Conservation (phyloP, 1,284 basidiomycete genomes). For the Boletus coffeatus region DNA sequence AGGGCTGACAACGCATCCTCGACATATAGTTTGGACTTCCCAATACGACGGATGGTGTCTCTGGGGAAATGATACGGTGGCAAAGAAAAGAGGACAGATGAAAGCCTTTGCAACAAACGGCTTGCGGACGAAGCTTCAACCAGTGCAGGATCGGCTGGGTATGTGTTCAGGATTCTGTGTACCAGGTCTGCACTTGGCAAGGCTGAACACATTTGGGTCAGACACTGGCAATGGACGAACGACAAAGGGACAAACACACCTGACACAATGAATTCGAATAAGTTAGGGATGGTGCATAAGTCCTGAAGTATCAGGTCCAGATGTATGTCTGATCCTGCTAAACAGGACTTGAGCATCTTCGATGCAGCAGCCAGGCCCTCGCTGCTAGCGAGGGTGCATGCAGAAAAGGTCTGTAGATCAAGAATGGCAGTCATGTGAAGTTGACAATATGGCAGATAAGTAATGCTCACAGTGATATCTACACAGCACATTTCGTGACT, state of each 20-base stretch:
- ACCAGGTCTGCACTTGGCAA: conserved; percentile 14
- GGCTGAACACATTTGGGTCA: conserved; percentile 13
- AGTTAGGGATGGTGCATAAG: conserved; percentile 20
- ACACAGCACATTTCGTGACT: no score
- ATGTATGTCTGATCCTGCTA: conserved; percentile 19
- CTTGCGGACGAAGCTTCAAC: conserved; percentile 12
- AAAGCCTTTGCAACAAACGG: conserved; percentile 17
- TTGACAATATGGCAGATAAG: background rate
- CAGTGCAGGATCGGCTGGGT: conserved; percentile 17
- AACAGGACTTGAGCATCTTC: conserved; percentile 24
- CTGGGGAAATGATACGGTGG: conserved; percentile 14
- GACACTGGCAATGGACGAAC: background rate
- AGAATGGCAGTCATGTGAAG: conserved; percentile 11
- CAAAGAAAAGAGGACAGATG: conserved; percentile 19
- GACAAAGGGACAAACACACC: conserved; percentile 9
- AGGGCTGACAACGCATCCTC: conserved; percentile 19
- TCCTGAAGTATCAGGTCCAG: conserved; percentile 29
- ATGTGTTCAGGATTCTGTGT: conserved; percentile 17
- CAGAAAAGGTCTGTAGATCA: conserved; percentile 14
- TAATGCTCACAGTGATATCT: background rate
- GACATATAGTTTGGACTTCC: conserved; percentile 19
- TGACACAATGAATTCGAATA: conserved; percentile 30
- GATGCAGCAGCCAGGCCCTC: conserved; percentile 16
- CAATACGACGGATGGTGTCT: conserved; percentile 11
- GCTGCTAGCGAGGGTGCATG: conserved; percentile 12